These are phyloP conservation scores for Venturia pyrina DNA, from an alignment of 2,329 filamentous ascomycete genomes.

Conservation along the genomic window DNA sequence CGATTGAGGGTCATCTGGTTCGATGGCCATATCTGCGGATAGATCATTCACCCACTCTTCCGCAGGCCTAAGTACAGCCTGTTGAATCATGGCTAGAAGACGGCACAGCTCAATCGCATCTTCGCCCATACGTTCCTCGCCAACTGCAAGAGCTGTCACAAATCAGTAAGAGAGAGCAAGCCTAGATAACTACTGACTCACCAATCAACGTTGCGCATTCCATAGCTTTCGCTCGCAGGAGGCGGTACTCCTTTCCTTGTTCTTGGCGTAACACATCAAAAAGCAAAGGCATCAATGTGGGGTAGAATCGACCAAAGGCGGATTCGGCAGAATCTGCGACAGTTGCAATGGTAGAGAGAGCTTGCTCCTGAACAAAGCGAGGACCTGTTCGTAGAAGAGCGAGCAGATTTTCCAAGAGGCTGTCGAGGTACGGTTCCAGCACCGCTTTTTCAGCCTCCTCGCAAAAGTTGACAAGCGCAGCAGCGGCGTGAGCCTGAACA, in stretches of 20 bases:
- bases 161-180: conserved; percentile 11
- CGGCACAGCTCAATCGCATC: conserved; percentile 85
- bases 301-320: conserved; percentile 91
- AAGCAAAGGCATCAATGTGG: conserved; percentile 87
- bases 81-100: conserved; percentile 77
- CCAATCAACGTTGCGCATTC: conserved; percentile 89
- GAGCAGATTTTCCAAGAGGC: conserved; percentile 75
- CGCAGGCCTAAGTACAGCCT: conserved; percentile 20
- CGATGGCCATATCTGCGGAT: conserved; percentile 56
- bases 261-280: conserved; percentile 83
- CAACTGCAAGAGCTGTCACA: conserved; percentile 65
- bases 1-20: conserved; percentile 88
- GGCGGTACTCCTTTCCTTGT: conserved; percentile 83
- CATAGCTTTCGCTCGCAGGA: conserved; percentile 95
- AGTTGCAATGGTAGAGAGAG: conserved; percentile 92
- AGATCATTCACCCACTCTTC: conserved; percentile 9
- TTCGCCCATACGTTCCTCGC: conserved; percentile 78
- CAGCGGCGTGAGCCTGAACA: conserved; percentile 92
- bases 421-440: conserved; percentile 85
- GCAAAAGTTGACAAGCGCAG: conserved; percentile 98
- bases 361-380: conserved; percentile 95
- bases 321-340: conserved; percentile 97
- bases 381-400: conserved; percentile 83
- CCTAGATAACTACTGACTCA: background rate
- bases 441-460: conserved; percentile 92